Conservation (phyloP, 331 rosid species). For the Telfairia occidentalis region DNA sequence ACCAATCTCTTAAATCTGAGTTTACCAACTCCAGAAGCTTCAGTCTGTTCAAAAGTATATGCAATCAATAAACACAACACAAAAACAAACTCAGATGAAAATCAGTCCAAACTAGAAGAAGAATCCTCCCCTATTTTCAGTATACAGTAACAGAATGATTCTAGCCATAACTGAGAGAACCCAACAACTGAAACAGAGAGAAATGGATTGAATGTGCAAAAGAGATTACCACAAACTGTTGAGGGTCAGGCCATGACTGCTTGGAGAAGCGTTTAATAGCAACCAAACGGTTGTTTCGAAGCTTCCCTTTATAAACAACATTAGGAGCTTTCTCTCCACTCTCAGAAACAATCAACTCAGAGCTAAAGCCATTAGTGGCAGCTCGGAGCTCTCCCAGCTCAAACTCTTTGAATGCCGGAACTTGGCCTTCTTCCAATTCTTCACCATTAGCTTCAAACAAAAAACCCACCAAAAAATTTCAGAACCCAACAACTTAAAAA, state of each 20-base stretch:
- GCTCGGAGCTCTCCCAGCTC: constrained; percentile 23
- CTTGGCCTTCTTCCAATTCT: constrained; percentile 21
- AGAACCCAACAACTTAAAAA: background rate
- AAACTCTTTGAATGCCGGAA: constrained; percentile 22
- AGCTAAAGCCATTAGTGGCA: constrained; percentile 28
- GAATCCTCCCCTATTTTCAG: background rate
- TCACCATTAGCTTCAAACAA: constrained; percentile 15
- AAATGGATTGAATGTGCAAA: background rate
- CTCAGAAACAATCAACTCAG: constrained; percentile 26
- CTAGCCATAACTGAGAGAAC: background rate
- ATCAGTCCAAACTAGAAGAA: background rate
- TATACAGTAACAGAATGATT: background rate
- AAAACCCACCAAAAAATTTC: background rate
- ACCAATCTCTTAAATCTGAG: constrained; percentile 27
- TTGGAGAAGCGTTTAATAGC: constrained; percentile 30
- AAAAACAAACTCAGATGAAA: background rate
- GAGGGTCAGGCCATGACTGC: constrained; percentile 31
- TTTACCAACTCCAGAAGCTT: constrained; percentile 35
- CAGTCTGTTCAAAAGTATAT: constrained; percentile 18
- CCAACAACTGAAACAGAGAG: background rate
- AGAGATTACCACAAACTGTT: constrained; percentile 26
- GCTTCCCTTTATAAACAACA: constrained; percentile 30
- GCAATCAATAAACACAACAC: background rate
- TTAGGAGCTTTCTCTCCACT: constrained; percentile 36
- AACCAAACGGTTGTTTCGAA: constrained; percentile 20